A percentile compares a stretch with the other conserved stretches of the same genome.
These are phyloP conservation scores for Vigna reflexopilosa DNA, from an alignment of 306 rosid species.

Conservation along the genomic window DNA sequence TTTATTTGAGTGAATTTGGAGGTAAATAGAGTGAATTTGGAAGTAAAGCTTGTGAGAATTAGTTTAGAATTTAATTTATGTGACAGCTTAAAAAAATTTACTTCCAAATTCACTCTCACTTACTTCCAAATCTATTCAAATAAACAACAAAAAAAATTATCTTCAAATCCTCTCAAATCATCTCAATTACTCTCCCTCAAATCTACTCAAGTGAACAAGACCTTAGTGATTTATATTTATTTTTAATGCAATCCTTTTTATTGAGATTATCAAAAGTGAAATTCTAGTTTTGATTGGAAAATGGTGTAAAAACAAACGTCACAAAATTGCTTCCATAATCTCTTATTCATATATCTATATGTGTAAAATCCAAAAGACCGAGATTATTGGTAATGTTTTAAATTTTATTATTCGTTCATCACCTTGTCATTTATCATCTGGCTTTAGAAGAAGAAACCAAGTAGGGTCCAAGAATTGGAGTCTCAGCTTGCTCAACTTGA, in stretches of 20 bases:
- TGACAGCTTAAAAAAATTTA: too few relatives aligned
- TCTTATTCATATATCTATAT: not conserved
- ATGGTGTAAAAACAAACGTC: not conserved
- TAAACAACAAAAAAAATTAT: too few relatives aligned
- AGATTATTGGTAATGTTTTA: not conserved
- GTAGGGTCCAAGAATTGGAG: slow-evolving; percentile 71
- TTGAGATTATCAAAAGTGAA: not conserved
- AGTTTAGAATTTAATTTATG: too few relatives aligned
- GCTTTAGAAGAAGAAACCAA: slow-evolving; percentile 67
- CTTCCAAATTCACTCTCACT: too few relatives aligned
- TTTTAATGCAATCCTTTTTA: not conserved
- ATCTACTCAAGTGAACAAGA: too few relatives aligned
- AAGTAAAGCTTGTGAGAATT: too few relatives aligned
- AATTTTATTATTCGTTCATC: not conserved
- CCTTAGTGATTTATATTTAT: not conserved
- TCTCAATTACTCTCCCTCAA: too few relatives aligned
- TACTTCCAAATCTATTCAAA: too few relatives aligned
- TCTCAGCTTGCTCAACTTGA: slow-evolving; percentile 70
- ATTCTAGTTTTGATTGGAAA: not conserved
- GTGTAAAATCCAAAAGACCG: not conserved
- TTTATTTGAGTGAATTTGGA: too few relatives aligned
- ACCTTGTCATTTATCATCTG: slow-evolving; percentile 28
- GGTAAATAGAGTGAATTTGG: too few relatives aligned
- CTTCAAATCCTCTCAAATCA: too few relatives aligned
- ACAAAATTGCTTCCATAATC: not conserved